Evolutionary conservation across 148 eudicot genomes (phyloP).

Genomic region (Rhododendron simsii): DNA sequence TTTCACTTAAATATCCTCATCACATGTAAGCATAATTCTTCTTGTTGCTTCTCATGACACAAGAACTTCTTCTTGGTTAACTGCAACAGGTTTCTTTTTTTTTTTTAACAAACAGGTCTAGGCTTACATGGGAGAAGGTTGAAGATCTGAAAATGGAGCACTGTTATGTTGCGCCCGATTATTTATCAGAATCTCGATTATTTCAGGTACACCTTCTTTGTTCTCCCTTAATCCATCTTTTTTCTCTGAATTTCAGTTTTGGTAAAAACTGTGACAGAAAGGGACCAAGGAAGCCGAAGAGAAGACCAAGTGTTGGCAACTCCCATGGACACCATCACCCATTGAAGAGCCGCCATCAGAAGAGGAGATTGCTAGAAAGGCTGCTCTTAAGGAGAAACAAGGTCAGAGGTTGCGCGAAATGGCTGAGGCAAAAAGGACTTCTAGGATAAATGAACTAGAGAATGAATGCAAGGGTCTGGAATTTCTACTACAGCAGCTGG

Average conservation of each 20-base stretch:
- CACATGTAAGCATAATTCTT: conserved; percentile 59
- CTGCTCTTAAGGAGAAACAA: conserved; percentile 85
- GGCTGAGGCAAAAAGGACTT: conserved; percentile 89
- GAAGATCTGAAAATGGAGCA: conserved; percentile 99
- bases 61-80: neutral
- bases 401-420: conserved; percentile 90
- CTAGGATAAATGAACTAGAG: conserved; percentile 81
- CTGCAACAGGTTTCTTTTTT: neutral
- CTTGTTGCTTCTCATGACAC: neutral
- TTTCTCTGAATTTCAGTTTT: conserved; percentile 11
- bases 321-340: conserved; percentile 84
- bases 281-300: conserved; percentile 84
- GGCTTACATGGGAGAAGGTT: conserved; percentile 93
- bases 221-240: neutral
- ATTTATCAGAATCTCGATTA: conserved; percentile 69
- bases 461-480: conserved; percentile 78
- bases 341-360: conserved; percentile 82
- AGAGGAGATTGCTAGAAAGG: conserved; percentile 90
- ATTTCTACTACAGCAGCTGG: conserved; percentile 69
- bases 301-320: conserved; percentile 89
- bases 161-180: conserved; percentile 82
- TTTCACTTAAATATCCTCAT: conserved; percentile 88
- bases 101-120: conserved; percentile 36
- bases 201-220: conserved; percentile 55
- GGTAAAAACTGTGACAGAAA: conserved; percentile 40